Evolutionary conservation across 1,284 basidiomycete genomes (phyloP).

Genomic region (Melampsora americana): DNA sequence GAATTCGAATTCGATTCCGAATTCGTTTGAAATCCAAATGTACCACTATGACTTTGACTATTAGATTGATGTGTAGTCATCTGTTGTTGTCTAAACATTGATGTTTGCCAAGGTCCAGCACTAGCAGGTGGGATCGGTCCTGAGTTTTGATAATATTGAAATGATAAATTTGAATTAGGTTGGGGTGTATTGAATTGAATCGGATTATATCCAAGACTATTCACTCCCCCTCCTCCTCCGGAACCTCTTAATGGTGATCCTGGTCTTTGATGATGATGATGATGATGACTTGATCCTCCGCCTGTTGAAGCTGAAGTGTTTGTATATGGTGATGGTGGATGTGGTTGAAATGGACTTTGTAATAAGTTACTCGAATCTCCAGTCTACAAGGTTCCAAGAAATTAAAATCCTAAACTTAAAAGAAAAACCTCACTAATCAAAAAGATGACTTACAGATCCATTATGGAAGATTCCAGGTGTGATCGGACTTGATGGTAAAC

Average conservation of each 20-base stretch:
- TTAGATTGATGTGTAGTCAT: constrained; percentile 10
- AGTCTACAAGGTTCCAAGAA: neutral
- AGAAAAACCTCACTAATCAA: too few relatives aligned
- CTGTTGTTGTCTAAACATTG: too few relatives aligned
- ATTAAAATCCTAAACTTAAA: neutral
- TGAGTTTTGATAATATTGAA: neutral
- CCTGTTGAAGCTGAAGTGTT: constrained; percentile 11
- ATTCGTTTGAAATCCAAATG: constrained; percentile 27
- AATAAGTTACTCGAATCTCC: neutral
- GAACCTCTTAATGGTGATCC: constrained; percentile 28
- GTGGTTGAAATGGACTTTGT: constrained; percentile 38
- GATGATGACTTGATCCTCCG: constrained; percentile 8
- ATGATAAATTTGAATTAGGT: constrained; percentile 13
- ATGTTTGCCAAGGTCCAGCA: constrained; percentile 33
- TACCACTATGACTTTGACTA: constrained; percentile 35
- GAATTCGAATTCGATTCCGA: neutral
- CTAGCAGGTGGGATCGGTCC: constrained; percentile 1
- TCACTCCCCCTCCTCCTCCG: constrained; percentile 1
- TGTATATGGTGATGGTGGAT: neutral
- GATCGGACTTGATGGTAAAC: constrained; percentile 31
- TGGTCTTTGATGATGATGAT: neutral
- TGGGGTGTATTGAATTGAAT: constrained; percentile 17
- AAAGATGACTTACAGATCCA: constrained; percentile 11
- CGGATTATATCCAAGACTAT: neutral
- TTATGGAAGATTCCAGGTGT: constrained; percentile 29